phyloP scores from a whole-genome alignment of 75 land plant species.

The Gnetum montanum region DNA sequence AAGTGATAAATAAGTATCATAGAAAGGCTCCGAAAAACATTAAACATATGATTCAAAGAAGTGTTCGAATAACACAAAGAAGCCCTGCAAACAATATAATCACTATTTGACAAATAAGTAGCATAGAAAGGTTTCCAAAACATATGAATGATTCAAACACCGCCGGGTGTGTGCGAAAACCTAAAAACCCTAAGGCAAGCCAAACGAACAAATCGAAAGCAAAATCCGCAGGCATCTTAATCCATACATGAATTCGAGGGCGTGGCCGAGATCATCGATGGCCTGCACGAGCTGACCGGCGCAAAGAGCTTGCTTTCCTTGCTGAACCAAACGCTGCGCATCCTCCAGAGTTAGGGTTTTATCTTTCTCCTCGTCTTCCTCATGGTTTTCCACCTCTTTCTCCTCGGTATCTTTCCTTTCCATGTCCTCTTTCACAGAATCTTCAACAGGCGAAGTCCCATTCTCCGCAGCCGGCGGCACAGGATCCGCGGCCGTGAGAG shows the following conservation, averaged over 20 bases:
- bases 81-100: neutral
- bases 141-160: neutral
- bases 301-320: constrained; percentile 35
- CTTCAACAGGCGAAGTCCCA: too few species aligned
- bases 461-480: too few species aligned
- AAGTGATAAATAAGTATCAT: too few species aligned
- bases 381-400: too few species aligned
- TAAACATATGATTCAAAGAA: too few species aligned
- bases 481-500: too few species aligned
- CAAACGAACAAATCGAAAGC: neutral
- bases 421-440: too few species aligned
- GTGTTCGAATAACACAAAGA: neutral
- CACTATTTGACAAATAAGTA: neutral
- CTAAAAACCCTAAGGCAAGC: neutral
- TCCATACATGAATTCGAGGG: constrained; percentile 77
- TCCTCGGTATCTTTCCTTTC: too few species aligned
- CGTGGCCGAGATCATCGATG: constrained; percentile 73
- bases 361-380: too few species aligned
- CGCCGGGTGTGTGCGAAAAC: neutral
- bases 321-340: constrained; percentile 28
- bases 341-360: constrained; percentile 28
- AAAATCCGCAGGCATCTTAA: too few species aligned
- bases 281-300: constrained; percentile 51
- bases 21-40: too few species aligned
- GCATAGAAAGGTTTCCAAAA: neutral